Conservation (phyloP, 495 filamentous ascomycete genomes). For the Acidomyces sp. region DNA sequence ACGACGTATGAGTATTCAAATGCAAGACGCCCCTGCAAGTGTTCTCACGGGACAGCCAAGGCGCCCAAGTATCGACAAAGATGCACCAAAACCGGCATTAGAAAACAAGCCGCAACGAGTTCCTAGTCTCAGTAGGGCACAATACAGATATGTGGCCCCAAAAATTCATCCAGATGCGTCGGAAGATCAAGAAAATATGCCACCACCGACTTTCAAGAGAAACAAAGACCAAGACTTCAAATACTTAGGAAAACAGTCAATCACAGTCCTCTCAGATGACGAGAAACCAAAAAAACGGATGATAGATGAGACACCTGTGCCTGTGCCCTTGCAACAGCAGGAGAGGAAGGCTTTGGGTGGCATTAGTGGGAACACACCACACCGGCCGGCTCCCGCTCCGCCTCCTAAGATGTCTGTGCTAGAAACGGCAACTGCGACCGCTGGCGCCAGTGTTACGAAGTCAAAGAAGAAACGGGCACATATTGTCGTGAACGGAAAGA, state of each 20-base stretch:
- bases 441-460: conserved; percentile 61
- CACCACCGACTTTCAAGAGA: conserved; percentile 60
- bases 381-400: conserved; percentile 49
- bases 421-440: conserved; percentile 76
- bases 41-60: background rate
- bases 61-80: background rate
- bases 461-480: conserved; percentile 60
- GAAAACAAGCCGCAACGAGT: conserved; percentile 10
- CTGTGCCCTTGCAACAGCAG: conserved; percentile 14
- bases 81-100: conserved; percentile 2
- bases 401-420: conserved; percentile 90
- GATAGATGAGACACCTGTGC: conserved; percentile 19
- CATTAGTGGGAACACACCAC: conserved; percentile 64
- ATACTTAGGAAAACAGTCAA: conserved; percentile 47
- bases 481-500: conserved; percentile 79
- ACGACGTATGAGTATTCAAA: conserved; percentile 3
- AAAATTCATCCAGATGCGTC: conserved; percentile 16
- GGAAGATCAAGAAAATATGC: conserved; percentile 68
- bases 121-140: conserved; percentile 9
- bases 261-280: conserved; percentile 29
- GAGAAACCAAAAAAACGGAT: conserved; percentile 17
- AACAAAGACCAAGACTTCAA: conserved; percentile 46
- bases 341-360: conserved; percentile 52
- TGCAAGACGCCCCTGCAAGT: background rate
- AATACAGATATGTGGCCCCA: conserved; percentile 15